Percentiles rank a stretch among this genome's conserved stretches.
These are phyloP conservation scores for Penicillium silybi DNA, from an alignment of 495 filamentous ascomycete genomes.

Conservation along the genomic window DNA sequence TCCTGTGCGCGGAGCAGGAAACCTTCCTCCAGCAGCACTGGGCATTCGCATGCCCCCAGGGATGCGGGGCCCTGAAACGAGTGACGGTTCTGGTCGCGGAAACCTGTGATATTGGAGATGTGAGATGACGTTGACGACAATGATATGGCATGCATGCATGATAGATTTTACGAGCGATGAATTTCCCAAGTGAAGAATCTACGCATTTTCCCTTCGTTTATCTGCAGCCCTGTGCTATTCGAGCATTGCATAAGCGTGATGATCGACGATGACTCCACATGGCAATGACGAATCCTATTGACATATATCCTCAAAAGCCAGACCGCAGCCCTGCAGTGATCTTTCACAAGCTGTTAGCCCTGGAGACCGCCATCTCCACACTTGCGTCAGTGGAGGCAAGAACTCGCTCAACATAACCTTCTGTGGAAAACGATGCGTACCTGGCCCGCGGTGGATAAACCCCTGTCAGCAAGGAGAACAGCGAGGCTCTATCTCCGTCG, in stretches of 20 bases:
- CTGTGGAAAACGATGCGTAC: not conserved
- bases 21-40: conserved; percentile 18
- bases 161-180: conserved; percentile 19
- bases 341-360: not conserved
- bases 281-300: conserved; percentile 4
- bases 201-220: not conserved
- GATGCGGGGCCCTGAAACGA: conserved; percentile 28
- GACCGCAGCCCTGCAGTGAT: not conserved
- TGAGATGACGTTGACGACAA: not conserved
- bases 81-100: conserved; percentile 25
- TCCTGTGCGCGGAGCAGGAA: conserved; percentile 15
- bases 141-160: conserved; percentile 2
- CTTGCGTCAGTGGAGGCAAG: conserved; percentile 19
- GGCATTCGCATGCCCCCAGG: conserved; percentile 42
- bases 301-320: conserved; percentile 9
- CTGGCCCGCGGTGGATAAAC: not conserved
- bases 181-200: not conserved
- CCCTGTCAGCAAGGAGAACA: conserved; percentile 2
- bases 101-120: conserved; percentile 21
- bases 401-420: not conserved
- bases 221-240: not conserved
- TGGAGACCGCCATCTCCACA: not conserved
- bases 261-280: conserved; percentile 9
- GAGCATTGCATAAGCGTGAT: conserved; percentile 1
- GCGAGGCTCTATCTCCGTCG: conserved; percentile 9